phyloP scores from a whole-genome alignment of 345 rosid genomes.

The Carallia pectinifolia region DNA sequence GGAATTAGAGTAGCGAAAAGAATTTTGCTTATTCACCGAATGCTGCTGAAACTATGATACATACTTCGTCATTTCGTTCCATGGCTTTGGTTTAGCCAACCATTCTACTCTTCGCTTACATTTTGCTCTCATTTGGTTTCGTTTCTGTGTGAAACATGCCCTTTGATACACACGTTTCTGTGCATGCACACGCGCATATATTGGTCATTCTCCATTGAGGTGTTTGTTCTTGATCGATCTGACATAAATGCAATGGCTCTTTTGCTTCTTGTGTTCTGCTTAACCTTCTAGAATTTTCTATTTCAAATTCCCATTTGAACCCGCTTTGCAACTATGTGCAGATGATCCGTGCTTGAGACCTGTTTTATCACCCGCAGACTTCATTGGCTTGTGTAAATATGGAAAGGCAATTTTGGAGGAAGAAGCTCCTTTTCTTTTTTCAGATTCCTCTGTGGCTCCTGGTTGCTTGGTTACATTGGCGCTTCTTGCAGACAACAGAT shows the following conservation, averaged over 20 bases:
- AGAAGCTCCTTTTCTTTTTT: not conserved
- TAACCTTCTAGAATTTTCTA: not conserved
- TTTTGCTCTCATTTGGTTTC: too few relatives aligned
- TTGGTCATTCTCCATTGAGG: not conserved
- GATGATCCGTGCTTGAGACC: slow-evolving; percentile 36
- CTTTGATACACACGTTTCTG: too few relatives aligned
- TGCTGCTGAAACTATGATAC: not conserved
- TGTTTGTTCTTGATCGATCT: not conserved
- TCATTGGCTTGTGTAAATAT: slow-evolving; percentile 31
- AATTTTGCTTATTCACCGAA: not conserved
- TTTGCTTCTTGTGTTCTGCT: not conserved
- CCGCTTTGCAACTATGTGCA: slow-evolving; percentile 26
- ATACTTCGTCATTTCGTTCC: too few relatives aligned
- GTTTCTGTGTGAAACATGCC: too few relatives aligned
- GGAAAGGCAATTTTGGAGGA: slow-evolving; percentile 9
- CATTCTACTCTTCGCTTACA: too few relatives aligned
- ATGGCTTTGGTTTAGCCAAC: too few relatives aligned
- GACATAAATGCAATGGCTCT: not conserved
- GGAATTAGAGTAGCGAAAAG: not conserved
- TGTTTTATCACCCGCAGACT: slow-evolving; percentile 1
- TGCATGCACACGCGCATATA: too few relatives aligned
- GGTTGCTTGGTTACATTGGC: slow-evolving; percentile 18
- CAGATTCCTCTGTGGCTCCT: slow-evolving; percentile 3
- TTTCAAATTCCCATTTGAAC: not conserved
- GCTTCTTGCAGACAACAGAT: slow-evolving; percentile 5